These are phyloP conservation scores for Scedosporium boydii DNA, from an alignment of 2,329 filamentous ascomycete species.

Conservation along the genomic window DNA sequence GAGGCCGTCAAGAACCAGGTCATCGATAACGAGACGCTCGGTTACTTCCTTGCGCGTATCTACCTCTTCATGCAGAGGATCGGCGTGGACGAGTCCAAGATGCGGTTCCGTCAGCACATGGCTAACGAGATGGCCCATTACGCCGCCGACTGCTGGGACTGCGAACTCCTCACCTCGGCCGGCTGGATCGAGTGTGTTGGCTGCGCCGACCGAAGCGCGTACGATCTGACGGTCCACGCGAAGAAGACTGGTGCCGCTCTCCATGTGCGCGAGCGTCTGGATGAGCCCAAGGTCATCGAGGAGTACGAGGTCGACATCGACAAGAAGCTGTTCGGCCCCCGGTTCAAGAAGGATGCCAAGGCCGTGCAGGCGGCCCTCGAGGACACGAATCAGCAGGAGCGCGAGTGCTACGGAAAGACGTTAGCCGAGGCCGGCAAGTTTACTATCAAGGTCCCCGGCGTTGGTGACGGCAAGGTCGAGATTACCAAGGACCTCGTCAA, in stretches of 20 bases:
- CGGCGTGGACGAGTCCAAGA: constrained; percentile 76
- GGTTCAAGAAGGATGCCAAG: constrained; percentile 92
- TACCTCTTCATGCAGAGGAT: constrained; percentile 83
- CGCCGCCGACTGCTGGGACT: constrained; percentile 95
- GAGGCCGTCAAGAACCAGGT: constrained; percentile 73
- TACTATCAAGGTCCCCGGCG: constrained; percentile 60
- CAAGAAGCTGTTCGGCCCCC: constrained; percentile 92
- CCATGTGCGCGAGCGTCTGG: constrained; percentile 71
- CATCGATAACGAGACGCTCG: constrained; percentile 95
- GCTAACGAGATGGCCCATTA: constrained; percentile 73
- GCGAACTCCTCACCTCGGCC: constrained; percentile 80
- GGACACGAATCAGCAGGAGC: constrained; percentile 67
- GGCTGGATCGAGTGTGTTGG: constrained; percentile 99
- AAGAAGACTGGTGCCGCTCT: constrained; percentile 86
- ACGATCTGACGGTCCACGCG: constrained; percentile 84
- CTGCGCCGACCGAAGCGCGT: constrained; percentile 90
- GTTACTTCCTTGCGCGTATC: constrained; percentile 94
- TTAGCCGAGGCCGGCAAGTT: constrained; percentile 68
- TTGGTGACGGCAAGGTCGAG: constrained; percentile 64
- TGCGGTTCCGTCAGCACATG: constrained; percentile 98
- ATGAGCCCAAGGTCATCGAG: constrained; percentile 69
- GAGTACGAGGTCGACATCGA: constrained; percentile 83
- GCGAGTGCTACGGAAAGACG: constrained; percentile 68
- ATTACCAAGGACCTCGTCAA: constrained; percentile 69
- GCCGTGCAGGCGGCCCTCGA: constrained; percentile 71